Conservation (phyloP, 2,329 filamentous ascomycete genomes). For the Microdochium bolleyi region DNA sequence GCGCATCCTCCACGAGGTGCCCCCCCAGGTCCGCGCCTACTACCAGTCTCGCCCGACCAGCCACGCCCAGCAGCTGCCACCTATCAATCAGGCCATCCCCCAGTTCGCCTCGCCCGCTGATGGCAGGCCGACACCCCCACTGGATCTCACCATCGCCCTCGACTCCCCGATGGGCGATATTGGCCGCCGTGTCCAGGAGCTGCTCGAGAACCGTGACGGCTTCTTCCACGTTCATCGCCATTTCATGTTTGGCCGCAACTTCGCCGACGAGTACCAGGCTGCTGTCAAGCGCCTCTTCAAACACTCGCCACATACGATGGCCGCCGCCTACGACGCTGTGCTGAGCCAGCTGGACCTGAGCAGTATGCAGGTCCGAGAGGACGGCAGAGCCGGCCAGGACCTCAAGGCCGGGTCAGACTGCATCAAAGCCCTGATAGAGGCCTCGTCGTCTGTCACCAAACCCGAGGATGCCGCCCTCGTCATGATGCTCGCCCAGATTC, state of each 20-base stretch:
- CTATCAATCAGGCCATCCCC: not conserved
- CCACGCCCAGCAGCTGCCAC: not conserved
- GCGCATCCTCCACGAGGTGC: not conserved
- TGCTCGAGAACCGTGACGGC: conserved; percentile 2
- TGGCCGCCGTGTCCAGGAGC: not conserved
- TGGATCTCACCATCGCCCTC: conserved; percentile 1
- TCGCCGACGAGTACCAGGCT: conserved; percentile 2
- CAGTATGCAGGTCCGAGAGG: not conserved
- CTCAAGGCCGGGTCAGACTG: conserved; percentile 1
- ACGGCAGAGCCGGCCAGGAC: not conserved
- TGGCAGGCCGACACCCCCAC: not conserved
- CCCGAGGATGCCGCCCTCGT: conserved; percentile 5
- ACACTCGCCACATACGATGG: conserved; percentile 3
- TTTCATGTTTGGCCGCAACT: conserved; percentile 4
- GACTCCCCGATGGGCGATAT: not conserved
- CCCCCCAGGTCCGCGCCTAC: not conserved
- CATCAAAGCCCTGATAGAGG: conserved; percentile 1
- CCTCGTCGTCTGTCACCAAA: not conserved
- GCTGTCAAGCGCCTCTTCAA: conserved; percentile 2
- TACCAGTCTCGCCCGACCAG: not conserved
- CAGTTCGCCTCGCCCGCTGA: not conserved
- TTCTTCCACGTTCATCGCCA: conserved; percentile 5
- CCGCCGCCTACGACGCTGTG: conserved; percentile 4
- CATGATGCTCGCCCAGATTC: conserved; percentile 4
- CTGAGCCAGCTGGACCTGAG: conserved; percentile 1